phyloP scores from a whole-genome alignment of 225 moss, liverwort and hornwort genomes.

The Ulota crispa region DNA sequence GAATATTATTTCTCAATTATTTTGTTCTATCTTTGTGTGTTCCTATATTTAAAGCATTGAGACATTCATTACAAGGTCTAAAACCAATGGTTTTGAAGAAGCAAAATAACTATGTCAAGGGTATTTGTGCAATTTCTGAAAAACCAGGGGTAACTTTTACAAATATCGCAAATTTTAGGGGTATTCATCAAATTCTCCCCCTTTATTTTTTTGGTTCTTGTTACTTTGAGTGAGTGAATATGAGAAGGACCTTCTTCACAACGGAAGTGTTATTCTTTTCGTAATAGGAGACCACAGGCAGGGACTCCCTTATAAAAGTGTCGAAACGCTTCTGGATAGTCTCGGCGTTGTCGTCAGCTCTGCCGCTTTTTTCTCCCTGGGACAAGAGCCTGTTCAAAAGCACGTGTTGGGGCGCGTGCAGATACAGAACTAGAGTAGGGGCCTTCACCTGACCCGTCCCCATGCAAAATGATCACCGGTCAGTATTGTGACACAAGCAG shows the following conservation, averaged over 20 bases:
- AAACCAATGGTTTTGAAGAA: too few relatives aligned
- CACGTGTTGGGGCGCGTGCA: slow-evolving; percentile 76
- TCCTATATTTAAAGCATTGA: too few relatives aligned
- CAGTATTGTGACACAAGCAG: not conserved
- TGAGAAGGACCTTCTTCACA: slow-evolving; percentile 49
- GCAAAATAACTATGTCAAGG: too few relatives aligned
- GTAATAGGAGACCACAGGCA: slow-evolving; percentile 67
- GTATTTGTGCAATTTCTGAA: too few relatives aligned
- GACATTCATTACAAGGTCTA: too few relatives aligned
- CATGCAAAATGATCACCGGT: not conserved
- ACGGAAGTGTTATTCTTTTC: slow-evolving; percentile 32
- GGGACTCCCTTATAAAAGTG: slow-evolving; percentile 74
- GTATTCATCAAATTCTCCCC: too few relatives aligned
- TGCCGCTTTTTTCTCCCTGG: slow-evolving; percentile 63
- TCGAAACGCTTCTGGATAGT: slow-evolving; percentile 74
- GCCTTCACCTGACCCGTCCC: slow-evolving; percentile 51
- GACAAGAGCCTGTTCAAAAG: slow-evolving; percentile 60
- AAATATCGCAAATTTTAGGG: too few relatives aligned
- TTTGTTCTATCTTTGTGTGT: too few relatives aligned
- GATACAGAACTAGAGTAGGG: slow-evolving; percentile 64
- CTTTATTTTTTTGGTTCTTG: too few relatives aligned
- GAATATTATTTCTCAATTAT: too few relatives aligned
- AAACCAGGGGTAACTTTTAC: too few relatives aligned
- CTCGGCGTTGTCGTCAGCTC: slow-evolving; percentile 60
- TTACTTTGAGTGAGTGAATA: not conserved